Evolutionary conservation across 176 grass and related monocot species (phyloP).

Genomic region (Pontederia crassipes): DNA sequence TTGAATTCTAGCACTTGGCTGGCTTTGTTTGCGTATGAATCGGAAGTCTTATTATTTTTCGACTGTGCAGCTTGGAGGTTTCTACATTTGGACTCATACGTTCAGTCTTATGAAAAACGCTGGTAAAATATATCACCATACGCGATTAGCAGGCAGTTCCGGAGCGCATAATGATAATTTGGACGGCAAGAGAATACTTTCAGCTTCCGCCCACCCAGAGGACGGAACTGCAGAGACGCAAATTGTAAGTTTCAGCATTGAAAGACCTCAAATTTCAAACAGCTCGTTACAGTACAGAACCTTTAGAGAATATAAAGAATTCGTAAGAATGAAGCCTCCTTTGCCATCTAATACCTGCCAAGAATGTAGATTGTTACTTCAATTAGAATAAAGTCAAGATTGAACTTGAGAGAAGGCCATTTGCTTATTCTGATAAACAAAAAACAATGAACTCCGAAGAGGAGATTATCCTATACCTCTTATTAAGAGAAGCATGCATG

Average conservation of each 20-base stretch:
- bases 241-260: constrained; percentile 35
- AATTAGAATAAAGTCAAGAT: too few relatives aligned
- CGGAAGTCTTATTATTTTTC: not conserved
- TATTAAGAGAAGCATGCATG: not conserved
- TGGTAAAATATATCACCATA: constrained; percentile 54
- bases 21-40: not conserved
- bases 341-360: too few relatives aligned
- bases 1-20: too few relatives aligned
- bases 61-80: constrained; percentile 55
- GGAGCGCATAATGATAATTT: constrained; percentile 24
- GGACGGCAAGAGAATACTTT: constrained; percentile 23
- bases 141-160: constrained; percentile 22
- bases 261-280: too few relatives aligned
- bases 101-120: constrained; percentile 78
- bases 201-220: constrained; percentile 18
- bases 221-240: constrained; percentile 26
- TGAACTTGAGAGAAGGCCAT: too few relatives aligned
- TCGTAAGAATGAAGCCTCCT: too few relatives aligned
- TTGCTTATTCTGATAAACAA: not conserved
- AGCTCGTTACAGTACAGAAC: too few relatives aligned
- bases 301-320: too few relatives aligned
- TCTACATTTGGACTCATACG: constrained; percentile 78
- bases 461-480: not conserved
- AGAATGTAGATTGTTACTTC: too few relatives aligned
- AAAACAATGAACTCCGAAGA: not conserved